Evolutionary conservation across 805 yeast species (phyloP).

Genomic region (Wickerhamiella kazuoi): DNA sequence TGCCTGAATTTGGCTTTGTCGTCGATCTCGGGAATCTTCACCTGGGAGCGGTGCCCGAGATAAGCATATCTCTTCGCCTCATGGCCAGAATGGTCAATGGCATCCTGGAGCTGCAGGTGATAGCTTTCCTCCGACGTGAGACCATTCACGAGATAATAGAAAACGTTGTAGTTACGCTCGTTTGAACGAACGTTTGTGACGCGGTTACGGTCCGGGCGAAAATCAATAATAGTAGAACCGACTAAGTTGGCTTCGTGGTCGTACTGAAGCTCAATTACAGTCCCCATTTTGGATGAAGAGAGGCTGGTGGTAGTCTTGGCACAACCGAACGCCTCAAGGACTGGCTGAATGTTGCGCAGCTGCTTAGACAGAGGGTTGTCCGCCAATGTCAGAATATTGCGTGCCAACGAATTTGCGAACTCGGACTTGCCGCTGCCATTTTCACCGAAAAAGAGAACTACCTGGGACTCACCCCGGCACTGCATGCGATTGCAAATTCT

Average conservation of each 20-base stretch:
- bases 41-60: conserved; percentile 27
- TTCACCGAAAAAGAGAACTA: conserved; percentile 25
- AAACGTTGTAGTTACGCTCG: conserved; percentile 43
- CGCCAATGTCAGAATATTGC: conserved; percentile 20
- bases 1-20: conserved; percentile 31
- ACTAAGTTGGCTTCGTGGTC: conserved; percentile 27
- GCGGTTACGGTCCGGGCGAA: conserved; percentile 37
- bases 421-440: conserved; percentile 26
- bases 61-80: conserved; percentile 26
- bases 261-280: conserved; percentile 37
- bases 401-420: conserved; percentile 18
- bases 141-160: conserved; percentile 39
- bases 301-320: conserved; percentile 22
- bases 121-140: conserved; percentile 25
- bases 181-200: conserved; percentile 32
- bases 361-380: conserved; percentile 22
- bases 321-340: conserved; percentile 24
- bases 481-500: conserved; percentile 22
- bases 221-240: conserved; percentile 39
- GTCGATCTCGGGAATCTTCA: conserved; percentile 27
- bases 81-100: too few species aligned
- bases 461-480: conserved; percentile 23
- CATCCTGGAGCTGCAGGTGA: conserved; percentile 25
- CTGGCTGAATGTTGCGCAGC: conserved; percentile 20
- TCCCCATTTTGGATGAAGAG: conserved; percentile 35